These are phyloP conservation scores for Aureobasidium leucospermi DNA, from an alignment of 2,329 filamentous ascomycete species.

Conservation along the genomic window DNA sequence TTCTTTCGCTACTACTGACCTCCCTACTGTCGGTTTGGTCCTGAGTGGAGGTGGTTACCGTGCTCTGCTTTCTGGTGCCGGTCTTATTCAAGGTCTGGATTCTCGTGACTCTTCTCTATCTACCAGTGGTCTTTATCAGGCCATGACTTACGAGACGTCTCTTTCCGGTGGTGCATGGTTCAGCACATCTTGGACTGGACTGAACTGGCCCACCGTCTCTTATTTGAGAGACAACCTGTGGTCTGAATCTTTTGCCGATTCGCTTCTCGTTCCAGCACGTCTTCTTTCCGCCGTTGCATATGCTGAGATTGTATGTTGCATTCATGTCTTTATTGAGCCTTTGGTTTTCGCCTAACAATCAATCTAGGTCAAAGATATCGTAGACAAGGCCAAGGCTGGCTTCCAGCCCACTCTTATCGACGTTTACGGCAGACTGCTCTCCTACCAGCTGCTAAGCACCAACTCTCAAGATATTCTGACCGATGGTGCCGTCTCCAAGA, in stretches of 20 bases:
- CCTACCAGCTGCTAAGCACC: slow-evolving; percentile 32
- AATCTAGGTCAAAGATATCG: slow-evolving; percentile 24
- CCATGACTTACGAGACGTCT: slow-evolving; percentile 39
- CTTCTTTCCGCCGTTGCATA: slow-evolving; percentile 25
- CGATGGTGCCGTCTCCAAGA: slow-evolving; percentile 32
- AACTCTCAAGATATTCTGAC: slow-evolving; percentile 16
- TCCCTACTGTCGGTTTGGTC: slow-evolving; percentile 37
- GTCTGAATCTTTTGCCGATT: slow-evolving; percentile 33
- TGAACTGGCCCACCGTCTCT: slow-evolving; percentile 40
- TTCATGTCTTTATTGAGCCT: not conserved
- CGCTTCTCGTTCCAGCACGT: slow-evolving; percentile 31
- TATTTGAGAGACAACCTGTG: slow-evolving; percentile 34
- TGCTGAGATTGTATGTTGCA: slow-evolving; percentile 19
- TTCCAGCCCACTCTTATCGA: slow-evolving; percentile 36
- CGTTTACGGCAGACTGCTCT: slow-evolving; percentile 34
- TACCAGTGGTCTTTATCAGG: slow-evolving; percentile 39
- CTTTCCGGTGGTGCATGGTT: slow-evolving; percentile 43
- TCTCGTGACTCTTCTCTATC: slow-evolving; percentile 33
- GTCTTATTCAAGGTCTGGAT: slow-evolving; percentile 39
- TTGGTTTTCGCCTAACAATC: not conserved
- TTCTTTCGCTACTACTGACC: slow-evolving; percentile 28
- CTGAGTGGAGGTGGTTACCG: slow-evolving; percentile 39
- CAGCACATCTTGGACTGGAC: slow-evolving; percentile 38
- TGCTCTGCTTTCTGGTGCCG: slow-evolving; percentile 32
- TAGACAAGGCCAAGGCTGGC: slow-evolving; percentile 32